A percentile compares a stretch with the other conserved stretches of the same genome.
Conservation (phyloP, 1,284 basidiomycete genomes). For the Microbotryomycetes sp. region DNA sequence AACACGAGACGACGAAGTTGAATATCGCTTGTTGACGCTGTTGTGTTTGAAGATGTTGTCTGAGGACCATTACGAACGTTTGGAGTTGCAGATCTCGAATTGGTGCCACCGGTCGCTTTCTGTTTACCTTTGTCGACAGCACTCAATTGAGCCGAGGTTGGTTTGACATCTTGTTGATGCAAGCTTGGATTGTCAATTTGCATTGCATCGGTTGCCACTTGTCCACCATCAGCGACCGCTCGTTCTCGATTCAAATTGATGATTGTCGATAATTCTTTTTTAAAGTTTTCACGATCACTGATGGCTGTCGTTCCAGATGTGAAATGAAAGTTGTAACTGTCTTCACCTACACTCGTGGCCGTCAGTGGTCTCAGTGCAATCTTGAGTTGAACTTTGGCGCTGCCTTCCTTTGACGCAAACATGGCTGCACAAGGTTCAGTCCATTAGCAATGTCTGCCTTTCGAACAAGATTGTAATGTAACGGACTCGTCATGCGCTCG, state of each 20-base stretch:
- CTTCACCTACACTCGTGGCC: constrained; percentile 50
- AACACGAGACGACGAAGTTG: constrained; percentile 68
- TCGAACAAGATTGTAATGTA: constrained; percentile 3
- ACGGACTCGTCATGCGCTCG: constrained; percentile 54
- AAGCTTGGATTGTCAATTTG: too few species aligned
- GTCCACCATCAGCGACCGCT: constrained; percentile 12
- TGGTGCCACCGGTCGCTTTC: constrained; percentile 31
- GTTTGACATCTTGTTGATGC: neutral
- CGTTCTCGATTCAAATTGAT: constrained; percentile 55
- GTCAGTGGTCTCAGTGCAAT: constrained; percentile 44
- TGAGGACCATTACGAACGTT: constrained; percentile 43
- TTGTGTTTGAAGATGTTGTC: neutral
- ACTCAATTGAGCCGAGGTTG: neutral
- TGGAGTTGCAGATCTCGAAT: constrained; percentile 34
- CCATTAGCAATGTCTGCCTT: neutral
- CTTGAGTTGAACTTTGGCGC: constrained; percentile 66
- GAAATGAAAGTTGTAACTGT: constrained; percentile 71
- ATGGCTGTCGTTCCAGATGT: constrained; percentile 54
- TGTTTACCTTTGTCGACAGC: neutral
- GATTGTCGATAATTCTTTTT: constrained; percentile 63
- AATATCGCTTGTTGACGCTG: constrained; percentile 45
- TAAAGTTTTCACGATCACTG: constrained; percentile 67
- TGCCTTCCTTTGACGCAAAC: constrained; percentile 73
- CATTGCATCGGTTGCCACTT: constrained; percentile 32
- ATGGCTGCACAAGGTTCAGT: constrained; percentile 49